Conservation (phyloP, 345 rosid species). For the Erodium maritimum region DNA sequence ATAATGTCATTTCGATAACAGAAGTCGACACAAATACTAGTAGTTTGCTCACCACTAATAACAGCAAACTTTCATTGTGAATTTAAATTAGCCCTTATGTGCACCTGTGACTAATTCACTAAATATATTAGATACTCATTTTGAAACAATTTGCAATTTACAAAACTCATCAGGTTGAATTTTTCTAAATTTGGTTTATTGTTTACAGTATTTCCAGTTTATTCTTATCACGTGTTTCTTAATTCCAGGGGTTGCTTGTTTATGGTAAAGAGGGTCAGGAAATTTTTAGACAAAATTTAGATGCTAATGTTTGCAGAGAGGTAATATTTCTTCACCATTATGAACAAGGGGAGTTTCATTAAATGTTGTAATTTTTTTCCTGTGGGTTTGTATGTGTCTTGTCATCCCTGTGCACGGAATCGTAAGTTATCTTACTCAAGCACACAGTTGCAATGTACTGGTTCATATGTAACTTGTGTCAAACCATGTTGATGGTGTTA, state of each 20-base stretch:
- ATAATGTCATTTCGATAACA: no score
- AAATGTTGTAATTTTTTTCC: neutral
- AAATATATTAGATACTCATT: neutral
- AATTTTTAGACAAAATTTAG: conserved; percentile 70
- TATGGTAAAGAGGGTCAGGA: conserved; percentile 83
- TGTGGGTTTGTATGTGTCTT: neutral
- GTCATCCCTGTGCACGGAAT: neutral
- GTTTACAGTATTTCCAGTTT: conserved; percentile 3
- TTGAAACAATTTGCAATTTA: neutral
- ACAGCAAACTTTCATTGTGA: neutral
- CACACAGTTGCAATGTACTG: neutral
- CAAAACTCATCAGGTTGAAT: no score
- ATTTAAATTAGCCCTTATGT: neutral
- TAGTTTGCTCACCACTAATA: no score
- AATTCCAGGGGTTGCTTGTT: conserved; percentile 80
- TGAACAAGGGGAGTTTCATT: neutral
- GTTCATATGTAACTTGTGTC: neutral
- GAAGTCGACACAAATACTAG: no score
- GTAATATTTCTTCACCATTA: conserved; percentile 20
- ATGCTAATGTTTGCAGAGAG: conserved; percentile 72
- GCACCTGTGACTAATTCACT: neutral
- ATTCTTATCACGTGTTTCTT: conserved; percentile 11
- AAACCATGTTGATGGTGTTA: neutral
- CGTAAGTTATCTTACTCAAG: neutral
- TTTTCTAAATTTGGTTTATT: neutral